Percentiles rank a stretch among this genome's conserved stretches.
Conservation (phyloP, 2,329 filamentous ascomycete species). For the Penicillium sp. region DNA sequence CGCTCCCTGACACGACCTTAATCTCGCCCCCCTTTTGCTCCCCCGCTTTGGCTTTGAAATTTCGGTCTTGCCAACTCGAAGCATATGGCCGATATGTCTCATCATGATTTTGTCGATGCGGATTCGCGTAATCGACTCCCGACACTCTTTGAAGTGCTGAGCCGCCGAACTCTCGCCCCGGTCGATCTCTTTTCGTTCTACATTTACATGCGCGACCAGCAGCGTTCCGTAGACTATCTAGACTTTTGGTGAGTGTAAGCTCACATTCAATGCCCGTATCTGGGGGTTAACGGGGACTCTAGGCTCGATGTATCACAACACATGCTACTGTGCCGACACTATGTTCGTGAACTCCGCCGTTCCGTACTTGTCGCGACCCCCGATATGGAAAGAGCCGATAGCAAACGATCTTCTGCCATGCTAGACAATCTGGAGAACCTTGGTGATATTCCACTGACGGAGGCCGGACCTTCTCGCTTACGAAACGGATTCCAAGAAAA, state of each 20-base stretch:
- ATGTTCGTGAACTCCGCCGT: slow-evolving; percentile 88
- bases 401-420: slow-evolving; percentile 79
- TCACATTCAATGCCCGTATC: neutral
- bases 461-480: slow-evolving; percentile 54
- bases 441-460: slow-evolving; percentile 54
- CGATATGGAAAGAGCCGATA: slow-evolving; percentile 75
- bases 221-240: slow-evolving; percentile 94
- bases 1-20: slow-evolving; percentile 9
- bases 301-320: slow-evolving; percentile 99
- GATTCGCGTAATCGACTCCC: slow-evolving; percentile 76
- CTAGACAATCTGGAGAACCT: slow-evolving; percentile 69
- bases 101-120: slow-evolving; percentile 34
- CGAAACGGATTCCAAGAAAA: slow-evolving; percentile 55
- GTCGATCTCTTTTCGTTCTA: slow-evolving; percentile 99
- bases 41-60: slow-evolving; percentile 14
- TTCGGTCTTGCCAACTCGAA: slow-evolving; percentile 3
- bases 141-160: slow-evolving; percentile 92
- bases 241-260: slow-evolving; percentile 81
- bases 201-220: slow-evolving; percentile 99
- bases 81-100: slow-evolving; percentile 26
- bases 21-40: slow-evolving; percentile 20
- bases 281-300: neutral
- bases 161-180: slow-evolving; percentile 86
- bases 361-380: slow-evolving; percentile 92
- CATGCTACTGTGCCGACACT: slow-evolving; percentile 93